Conservation (phyloP, 1,139 yeast genomes). For the Hyphopichia khmerensis region DNA sequence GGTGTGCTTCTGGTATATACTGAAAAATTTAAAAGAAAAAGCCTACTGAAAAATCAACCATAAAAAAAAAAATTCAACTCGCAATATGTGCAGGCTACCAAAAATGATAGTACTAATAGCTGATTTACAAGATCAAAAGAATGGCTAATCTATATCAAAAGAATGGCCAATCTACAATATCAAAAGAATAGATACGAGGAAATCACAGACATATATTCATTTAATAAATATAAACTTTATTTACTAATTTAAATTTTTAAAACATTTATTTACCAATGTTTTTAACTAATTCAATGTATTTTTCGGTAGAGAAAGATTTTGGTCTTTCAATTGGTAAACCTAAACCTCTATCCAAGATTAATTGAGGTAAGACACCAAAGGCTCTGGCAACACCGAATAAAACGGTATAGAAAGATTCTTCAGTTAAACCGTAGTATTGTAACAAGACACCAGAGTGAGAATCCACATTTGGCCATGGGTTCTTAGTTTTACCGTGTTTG, state of each 20-base stretch:
- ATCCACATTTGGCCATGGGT: conserved; percentile 99
- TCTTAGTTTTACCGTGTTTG: conserved; percentile 97
- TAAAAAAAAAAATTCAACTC: no score
- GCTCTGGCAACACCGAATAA: conserved; percentile 98
- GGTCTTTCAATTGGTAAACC: conserved; percentile 98
- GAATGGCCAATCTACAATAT: no score
- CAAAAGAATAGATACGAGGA: no score
- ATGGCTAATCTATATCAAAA: no score
- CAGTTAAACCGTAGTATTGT: conserved; percentile 95
- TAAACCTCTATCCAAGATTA: conserved; percentile 92
- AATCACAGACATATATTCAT: not conserved
- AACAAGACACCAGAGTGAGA: conserved; percentile 96
- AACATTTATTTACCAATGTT: conserved; percentile 23
- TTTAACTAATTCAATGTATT: conserved; percentile 62
- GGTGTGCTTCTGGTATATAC: no score
- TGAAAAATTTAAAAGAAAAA: not conserved
- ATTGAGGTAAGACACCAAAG: conserved; percentile 94
- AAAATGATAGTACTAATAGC: no score
- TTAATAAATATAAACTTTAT: not conserved
- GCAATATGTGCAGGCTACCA: no score
- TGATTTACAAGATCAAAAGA: no score
- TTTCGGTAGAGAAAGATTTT: conserved; percentile 84
- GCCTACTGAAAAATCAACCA: not conserved
- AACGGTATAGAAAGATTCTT: conserved; percentile 95
- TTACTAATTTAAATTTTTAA: not conserved